Percentiles rank a stretch among this genome's conserved stretches.
Evolutionary conservation across 352 stramenopile genomes (phyloP).

Genomic region (Globisporangium spiculum): DNA sequence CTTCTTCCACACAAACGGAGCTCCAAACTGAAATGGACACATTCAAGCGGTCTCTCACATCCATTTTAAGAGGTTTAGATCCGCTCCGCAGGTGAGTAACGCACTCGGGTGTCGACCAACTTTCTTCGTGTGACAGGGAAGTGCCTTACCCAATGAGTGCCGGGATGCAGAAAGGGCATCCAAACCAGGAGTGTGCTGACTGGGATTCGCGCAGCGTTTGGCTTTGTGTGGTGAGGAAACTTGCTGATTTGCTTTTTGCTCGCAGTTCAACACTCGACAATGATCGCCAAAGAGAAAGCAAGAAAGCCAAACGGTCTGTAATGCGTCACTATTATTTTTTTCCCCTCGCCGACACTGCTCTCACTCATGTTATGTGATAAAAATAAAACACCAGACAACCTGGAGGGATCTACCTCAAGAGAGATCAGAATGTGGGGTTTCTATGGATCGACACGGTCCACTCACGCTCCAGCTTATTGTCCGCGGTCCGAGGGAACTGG

Average conservation of each 20-base stretch:
- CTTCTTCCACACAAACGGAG: background rate
- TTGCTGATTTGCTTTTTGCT: background rate
- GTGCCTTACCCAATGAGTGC: background rate
- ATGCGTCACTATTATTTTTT: too few relatives aligned
- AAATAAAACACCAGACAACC: background rate
- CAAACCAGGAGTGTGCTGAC: background rate
- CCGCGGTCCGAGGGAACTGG: conserved; percentile 6
- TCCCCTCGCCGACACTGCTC: too few relatives aligned
- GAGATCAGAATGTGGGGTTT: background rate
- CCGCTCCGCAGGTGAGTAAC: conserved; percentile 2
- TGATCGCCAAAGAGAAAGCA: background rate
- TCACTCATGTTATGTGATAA: too few relatives aligned
- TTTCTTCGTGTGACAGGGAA: conserved; percentile 12
- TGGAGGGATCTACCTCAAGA: background rate
- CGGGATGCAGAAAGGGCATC: background rate
- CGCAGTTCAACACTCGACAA: background rate
- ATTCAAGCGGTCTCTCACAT: background rate
- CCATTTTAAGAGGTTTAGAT: background rate
- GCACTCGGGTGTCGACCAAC: background rate
- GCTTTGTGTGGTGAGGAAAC: background rate
- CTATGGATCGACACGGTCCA: background rate
- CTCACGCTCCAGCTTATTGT: background rate
- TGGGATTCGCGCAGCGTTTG: background rate
- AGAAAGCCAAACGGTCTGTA: background rate
- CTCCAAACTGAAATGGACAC: background rate